A percentile compares a stretch with the other conserved stretches of the same genome.
These are phyloP conservation scores for Eucalyptus guilfoylei DNA, from an alignment of 345 rosid species.

Conservation along the genomic window DNA sequence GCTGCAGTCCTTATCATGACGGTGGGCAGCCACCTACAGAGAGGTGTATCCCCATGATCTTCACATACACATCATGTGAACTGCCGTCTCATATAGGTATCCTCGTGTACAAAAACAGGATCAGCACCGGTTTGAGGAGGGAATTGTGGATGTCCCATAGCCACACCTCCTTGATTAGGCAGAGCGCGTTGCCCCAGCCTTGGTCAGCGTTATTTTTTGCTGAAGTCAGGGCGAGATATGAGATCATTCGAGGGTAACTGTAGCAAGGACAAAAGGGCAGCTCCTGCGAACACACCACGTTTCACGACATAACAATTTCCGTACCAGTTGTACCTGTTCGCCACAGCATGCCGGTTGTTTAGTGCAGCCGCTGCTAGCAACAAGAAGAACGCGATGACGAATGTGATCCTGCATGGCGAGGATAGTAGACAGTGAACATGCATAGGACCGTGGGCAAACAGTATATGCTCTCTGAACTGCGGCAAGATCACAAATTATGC, in stretches of 20 bases:
- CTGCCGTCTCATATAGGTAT: slow-evolving; percentile 63
- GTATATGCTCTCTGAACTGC: background rate
- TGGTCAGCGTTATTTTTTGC: slow-evolving; percentile 10
- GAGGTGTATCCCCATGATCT: background rate
- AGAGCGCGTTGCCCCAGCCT: background rate
- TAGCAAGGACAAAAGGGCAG: slow-evolving; percentile 50
- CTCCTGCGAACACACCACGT: slow-evolving; percentile 74
- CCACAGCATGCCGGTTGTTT: slow-evolving; percentile 46
- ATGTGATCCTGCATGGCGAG: slow-evolving; percentile 56
- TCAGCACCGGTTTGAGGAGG: slow-evolving; percentile 32
- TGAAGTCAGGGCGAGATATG: slow-evolving; percentile 39
- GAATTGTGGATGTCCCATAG: slow-evolving; percentile 73
- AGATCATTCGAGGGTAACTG: slow-evolving; percentile 48
- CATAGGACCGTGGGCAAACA: background rate
- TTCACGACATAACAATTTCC: slow-evolving; percentile 69
- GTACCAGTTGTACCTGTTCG: slow-evolving; percentile 18
- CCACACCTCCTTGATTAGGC: slow-evolving; percentile 30
- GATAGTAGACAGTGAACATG: background rate
- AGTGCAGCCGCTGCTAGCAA: slow-evolving; percentile 73
- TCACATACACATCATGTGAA: slow-evolving; percentile 21
- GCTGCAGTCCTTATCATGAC: background rate
- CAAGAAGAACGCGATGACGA: slow-evolving; percentile 56
- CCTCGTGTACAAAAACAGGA: slow-evolving; percentile 76
- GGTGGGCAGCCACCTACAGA: background rate
- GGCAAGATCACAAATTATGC: background rate